Evolutionary conservation across 2,329 filamentous ascomycete genomes (phyloP), one percentile per base, ranked within the genome.

Genomic region (Pseudocercospora ulei): DNA sequence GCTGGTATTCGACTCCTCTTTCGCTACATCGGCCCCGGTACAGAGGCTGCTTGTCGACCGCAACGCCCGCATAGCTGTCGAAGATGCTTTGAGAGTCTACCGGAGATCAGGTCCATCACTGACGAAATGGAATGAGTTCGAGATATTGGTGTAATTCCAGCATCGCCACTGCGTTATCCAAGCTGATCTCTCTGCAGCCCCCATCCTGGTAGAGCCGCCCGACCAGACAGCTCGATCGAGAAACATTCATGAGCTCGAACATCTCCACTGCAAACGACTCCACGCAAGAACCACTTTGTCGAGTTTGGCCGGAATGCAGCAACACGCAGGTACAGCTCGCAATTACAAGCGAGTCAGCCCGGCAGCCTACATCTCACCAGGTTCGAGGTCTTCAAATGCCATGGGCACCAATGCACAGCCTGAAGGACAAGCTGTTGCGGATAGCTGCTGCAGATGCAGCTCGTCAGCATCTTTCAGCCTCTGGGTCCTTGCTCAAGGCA

Each of bases 1-100:
- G 11, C 67, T 96, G 0, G 82, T 94, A 7, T 93, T 94, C 57
- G 87, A 96, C 57, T 86, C 88, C 1, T 81, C 82, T 64, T 85
- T 83, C 58, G 76, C 73, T 38, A 80, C 86, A 29, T 73, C 79
- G 1, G 66, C 69, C 2, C 70, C 69, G 11, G 71, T 92, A 53
- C 69, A 67, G 46, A 72, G 72, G 37, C 62, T 84, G 17, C 66
- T 73, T 28, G 73, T 66, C 17, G 66, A 57, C 49, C 61, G 47
- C 53, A 62, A 53, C 3, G 63, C 58, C 8, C 47, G 56, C 5
- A 46, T 50, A 13, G 53, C 61, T 54, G 53, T 63, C 23, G 74
- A 55, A 55, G 62, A 34, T 59, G 62, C 80, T 9, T 63, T 94
- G 8, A 78, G 78, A 55, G 70, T 75, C 2, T 94, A 94, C 63